Evolutionary conservation across 768 basidiomycete genomes (phyloP).

Genomic region (Vishniacozyma victoriae): DNA sequence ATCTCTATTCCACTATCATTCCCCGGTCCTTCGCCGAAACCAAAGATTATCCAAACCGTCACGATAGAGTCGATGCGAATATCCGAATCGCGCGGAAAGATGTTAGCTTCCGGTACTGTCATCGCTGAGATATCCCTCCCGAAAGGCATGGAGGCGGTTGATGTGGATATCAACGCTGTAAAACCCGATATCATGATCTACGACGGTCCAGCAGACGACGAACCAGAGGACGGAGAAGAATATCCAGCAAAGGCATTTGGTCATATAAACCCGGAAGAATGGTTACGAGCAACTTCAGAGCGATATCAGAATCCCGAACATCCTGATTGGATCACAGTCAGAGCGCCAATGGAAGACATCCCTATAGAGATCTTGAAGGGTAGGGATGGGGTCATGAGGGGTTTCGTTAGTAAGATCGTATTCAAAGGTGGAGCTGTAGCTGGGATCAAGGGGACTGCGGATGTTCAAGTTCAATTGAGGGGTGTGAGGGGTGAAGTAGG

Average conservation of each 20-base stretch:
- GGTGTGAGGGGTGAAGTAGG: slow-evolving; percentile 27
- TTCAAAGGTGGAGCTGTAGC: slow-evolving; percentile 47
- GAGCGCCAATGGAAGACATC: slow-evolving; percentile 37
- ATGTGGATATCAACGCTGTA: slow-evolving; percentile 55
- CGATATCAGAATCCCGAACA: slow-evolving; percentile 10
- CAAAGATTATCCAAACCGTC: slow-evolving; percentile 38
- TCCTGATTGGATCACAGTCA: slow-evolving; percentile 28
- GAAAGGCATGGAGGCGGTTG: slow-evolving; percentile 59
- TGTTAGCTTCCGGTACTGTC: slow-evolving; percentile 39
- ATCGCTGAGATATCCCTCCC: slow-evolving; percentile 53
- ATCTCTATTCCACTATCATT: slow-evolving; percentile 31
- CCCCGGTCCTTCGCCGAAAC: slow-evolving; percentile 37
- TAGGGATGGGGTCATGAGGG: slow-evolving; percentile 42
- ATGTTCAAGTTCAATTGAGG: slow-evolving; percentile 27
- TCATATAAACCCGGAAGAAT: slow-evolving; percentile 57
- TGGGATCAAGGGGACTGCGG: slow-evolving; percentile 41
- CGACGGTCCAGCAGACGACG: slow-evolving; percentile 42
- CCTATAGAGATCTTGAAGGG: slow-evolving; percentile 55
- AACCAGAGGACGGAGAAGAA: slow-evolving; percentile 60
- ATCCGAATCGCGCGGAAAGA: slow-evolving; percentile 34
- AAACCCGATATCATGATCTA: slow-evolving; percentile 46
- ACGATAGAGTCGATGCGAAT: slow-evolving; percentile 45
- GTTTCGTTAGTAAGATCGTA: slow-evolving; percentile 45
- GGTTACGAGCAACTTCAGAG: slow-evolving; percentile 49
- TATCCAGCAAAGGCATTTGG: slow-evolving; percentile 42